phyloP scores from a whole-genome alignment of 108 stramenopile genomes.

The Skeletonema potamos region DNA sequence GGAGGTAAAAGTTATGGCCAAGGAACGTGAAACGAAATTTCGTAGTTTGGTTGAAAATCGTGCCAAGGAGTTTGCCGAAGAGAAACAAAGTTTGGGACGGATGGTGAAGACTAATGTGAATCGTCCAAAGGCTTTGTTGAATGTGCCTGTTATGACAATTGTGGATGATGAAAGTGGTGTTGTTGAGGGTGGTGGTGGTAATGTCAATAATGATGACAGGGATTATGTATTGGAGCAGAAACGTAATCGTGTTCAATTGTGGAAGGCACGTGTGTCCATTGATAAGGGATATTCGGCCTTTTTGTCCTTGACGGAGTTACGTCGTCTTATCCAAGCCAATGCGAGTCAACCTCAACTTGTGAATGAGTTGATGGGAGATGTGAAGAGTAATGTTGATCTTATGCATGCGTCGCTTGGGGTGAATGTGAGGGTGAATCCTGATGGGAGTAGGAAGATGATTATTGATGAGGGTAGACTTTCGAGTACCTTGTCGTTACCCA shows the following conservation, averaged over 20 bases:
- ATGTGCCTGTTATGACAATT: slow-evolving; percentile 43
- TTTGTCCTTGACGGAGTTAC: slow-evolving; percentile 65
- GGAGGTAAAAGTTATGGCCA: slow-evolving; percentile 41
- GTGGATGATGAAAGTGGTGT: slow-evolving; percentile 11
- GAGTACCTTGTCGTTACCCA: slow-evolving; percentile 56
- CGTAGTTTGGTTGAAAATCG: slow-evolving; percentile 44
- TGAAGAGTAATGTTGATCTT: slow-evolving; percentile 66
- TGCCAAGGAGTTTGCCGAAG: slow-evolving; percentile 68
- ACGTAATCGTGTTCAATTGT: slow-evolving; percentile 54
- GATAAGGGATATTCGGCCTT: slow-evolving; percentile 84
- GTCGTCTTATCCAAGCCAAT: slow-evolving; percentile 49
- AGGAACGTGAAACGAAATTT: slow-evolving; percentile 52
- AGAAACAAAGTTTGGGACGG: slow-evolving; percentile 69
- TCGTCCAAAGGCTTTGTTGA: slow-evolving; percentile 78
- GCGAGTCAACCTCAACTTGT: slow-evolving; percentile 39
- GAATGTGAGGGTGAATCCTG: slow-evolving; percentile 4
- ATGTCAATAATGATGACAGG: slow-evolving; percentile 42
- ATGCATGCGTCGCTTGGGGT: slow-evolving; percentile 77
- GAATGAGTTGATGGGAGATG: slow-evolving; percentile 54
- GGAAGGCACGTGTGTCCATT: slow-evolving; percentile 82
- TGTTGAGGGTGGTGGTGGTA: slow-evolving; percentile 16
- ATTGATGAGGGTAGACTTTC: slow-evolving; percentile 31
- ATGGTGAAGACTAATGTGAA: slow-evolving; percentile 69
- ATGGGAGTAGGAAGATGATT: slow-evolving; percentile 27
- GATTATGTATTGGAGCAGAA: slow-evolving; percentile 35